Evolutionary conservation across 495 filamentous ascomycete species (phyloP).

Genomic region (Lophiostoma macrostomum): DNA sequence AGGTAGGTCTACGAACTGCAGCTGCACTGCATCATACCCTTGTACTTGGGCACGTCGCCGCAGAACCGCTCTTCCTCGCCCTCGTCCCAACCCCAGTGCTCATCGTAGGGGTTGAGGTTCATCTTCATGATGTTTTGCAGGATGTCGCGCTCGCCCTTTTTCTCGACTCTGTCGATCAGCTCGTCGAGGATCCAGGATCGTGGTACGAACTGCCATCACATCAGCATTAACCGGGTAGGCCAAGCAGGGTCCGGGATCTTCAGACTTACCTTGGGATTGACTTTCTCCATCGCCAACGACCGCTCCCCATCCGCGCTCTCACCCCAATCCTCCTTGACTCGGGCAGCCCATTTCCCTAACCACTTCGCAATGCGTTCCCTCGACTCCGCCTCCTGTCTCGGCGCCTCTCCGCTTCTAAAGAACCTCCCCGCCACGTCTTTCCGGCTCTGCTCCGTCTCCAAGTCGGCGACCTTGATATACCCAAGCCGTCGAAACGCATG

Average conservation of each 20-base stretch:
- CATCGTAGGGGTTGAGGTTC: constrained; percentile 77
- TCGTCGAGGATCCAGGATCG: constrained; percentile 92
- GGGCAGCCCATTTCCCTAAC: constrained; percentile 67
- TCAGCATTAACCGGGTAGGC: not conserved
- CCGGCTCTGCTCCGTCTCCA: constrained; percentile 60
- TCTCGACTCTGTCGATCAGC: constrained; percentile 81
- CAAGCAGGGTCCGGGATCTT: not conserved
- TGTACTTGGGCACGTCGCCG: constrained; percentile 75
- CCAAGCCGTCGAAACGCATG: constrained; percentile 82
- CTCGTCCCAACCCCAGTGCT: constrained; percentile 66
- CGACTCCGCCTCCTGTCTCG: constrained; percentile 58
- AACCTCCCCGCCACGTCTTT: constrained; percentile 60
- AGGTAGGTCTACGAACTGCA: constrained; percentile 64
- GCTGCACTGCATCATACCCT: constrained; percentile 85
- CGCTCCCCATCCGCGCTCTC: constrained; percentile 53
- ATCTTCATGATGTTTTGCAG: constrained; percentile 72
- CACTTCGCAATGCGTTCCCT: constrained; percentile 65
- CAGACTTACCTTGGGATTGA: constrained; percentile 71
- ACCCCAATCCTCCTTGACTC: constrained; percentile 71
- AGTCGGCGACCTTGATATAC: constrained; percentile 51
- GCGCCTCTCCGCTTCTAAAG: constrained; percentile 60
- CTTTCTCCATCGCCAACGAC: constrained; percentile 67
- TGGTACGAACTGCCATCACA: constrained; percentile 62
- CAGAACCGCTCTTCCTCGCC: constrained; percentile 81
- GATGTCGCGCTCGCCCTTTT: constrained; percentile 75